Base-by-base conservation (phyloP, 495 filamentous ascomycete species). In the Neurospora sp. region DNA sequence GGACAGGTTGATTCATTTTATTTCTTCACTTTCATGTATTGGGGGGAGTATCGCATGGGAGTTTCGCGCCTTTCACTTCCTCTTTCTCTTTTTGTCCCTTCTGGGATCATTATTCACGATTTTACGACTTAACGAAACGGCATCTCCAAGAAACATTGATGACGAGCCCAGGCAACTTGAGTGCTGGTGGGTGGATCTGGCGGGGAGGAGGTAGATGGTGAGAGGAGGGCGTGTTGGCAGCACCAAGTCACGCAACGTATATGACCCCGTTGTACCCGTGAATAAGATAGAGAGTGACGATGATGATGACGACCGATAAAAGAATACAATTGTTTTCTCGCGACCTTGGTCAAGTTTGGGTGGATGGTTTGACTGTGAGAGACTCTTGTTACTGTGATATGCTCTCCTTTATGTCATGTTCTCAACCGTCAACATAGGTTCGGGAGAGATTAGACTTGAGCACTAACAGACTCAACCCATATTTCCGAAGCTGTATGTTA, bases 211-310 rank as follows among this genome's bases (percentile, higher is more conserved):
- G 16, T 31, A 31, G 53, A 61, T 14, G 14, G 22, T 31, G 22
- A 61, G 22, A 31, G 53, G 53, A 61, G 53, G 27, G 48, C 14
- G 22, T 59, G 20, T 35, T 65, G 31, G 14, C 53, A 65, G 53
- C 53, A 65, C 18, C 27, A 37, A 35, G 31, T 35, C 35, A 65
- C 27, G 31, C 22, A 82, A 41, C 82, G 85, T 72, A 87, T 82
- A 71, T 84, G 84, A 65, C 85, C 83, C 46, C 46, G 84, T 87
- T 20, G 81, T 83, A 31, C 85, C 85, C 8, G 85, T 86, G 37
- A 86, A 77, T 16, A 88, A 81, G 65, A 88, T 74, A 70, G n/a
- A 69, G 68, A 5, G 35, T 31, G n/a, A 69, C 68, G 68, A 69
- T 46, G n/a, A 69, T 39, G 27, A 46, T 42, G 68, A 20, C n/a